Conservation (phyloP, 192 early-diverging fungal genomes). For the Cladochytrium replicatum region DNA sequence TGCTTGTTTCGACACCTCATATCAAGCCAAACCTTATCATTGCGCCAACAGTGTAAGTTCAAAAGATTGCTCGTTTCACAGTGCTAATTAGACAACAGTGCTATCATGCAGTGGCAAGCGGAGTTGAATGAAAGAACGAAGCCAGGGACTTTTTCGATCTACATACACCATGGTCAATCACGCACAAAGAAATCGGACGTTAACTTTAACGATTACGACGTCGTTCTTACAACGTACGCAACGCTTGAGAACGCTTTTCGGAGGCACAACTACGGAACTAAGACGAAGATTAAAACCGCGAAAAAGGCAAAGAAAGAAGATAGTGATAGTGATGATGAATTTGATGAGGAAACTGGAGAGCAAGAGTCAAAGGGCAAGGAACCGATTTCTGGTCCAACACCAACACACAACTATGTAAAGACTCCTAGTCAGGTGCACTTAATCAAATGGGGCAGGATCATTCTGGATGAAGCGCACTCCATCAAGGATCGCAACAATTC, state of each 20-base stretch:
- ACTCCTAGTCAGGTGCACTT: constrained; percentile 39
- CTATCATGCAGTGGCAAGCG: constrained; percentile 78
- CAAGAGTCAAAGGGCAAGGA: too few relatives aligned
- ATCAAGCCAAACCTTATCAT: too few relatives aligned
- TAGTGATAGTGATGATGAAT: too few relatives aligned
- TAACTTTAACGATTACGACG: constrained; percentile 41
- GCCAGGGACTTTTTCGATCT: constrained; percentile 11
- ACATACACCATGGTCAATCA: too few relatives aligned
- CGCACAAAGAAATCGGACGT: too few relatives aligned
- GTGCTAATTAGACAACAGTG: too few relatives aligned
- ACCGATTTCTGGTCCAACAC: too few relatives aligned
- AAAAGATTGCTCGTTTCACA: too few relatives aligned
- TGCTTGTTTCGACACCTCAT: constrained; percentile 58
- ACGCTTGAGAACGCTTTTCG: constrained; percentile 65
- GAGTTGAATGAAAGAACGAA: constrained; percentile 62
- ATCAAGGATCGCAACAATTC: constrained; percentile 81
- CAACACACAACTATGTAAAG: constrained; percentile 3
- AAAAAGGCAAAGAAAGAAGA: too few relatives aligned
- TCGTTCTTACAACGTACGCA: constrained; percentile 57
- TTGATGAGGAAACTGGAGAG: too few relatives aligned
- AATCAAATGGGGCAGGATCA: constrained; percentile 71
- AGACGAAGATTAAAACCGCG: constrained; percentile 42
- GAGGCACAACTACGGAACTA: constrained; percentile 61
- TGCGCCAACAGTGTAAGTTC: too few relatives aligned
- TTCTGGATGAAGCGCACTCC: constrained; percentile 78